Evolutionary conservation across 371 early-diverging fungal genomes (phyloP), one percentile per base, ranked within the genome.

Genomic region (Mucor mucedo): DNA sequence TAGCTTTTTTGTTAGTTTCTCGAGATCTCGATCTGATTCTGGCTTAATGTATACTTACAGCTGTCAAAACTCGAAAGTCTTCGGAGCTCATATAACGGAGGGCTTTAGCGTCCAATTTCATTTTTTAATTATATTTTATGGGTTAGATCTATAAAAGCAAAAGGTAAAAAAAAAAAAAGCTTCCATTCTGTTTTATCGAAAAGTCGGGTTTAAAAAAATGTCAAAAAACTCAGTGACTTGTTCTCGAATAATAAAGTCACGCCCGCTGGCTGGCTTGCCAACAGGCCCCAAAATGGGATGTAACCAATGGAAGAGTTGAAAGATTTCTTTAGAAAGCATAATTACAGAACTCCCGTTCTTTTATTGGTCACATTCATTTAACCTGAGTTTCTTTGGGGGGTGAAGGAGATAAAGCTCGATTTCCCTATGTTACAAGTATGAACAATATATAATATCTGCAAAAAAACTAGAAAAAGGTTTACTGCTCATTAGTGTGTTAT

Each of bases 61-160:
- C 97, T 10, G 95, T 95, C 52, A 98, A 83, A 50, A 98, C 96
- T 65, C 99, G 86, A 80, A 96, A 98, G 68, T 97, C 96, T 59
- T 98, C 98, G 35, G 76, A 67, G 67, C 91, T 84, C 89, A 98
- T 88, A 79, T 98, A 98, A 52, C 98, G 89, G 56, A 98, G 78
- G 29, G 91, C 90, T 79, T 95, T 97, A 44, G 93, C 90, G 73
- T 98, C 95, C 45, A 98, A 86, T 76, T 94, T 98, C 99, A 98
- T 98, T 39, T 49, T 68, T 28, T 50, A 1, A 52, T 11, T 52
- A 58, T 71, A 67, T 64, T 60, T 45, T 21, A 21, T 21, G 21
- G 21, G 21, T 39, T 13, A 47, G 47, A 47, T 47, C 47, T 47
- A 5, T 35, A 35, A 8, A 35, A 35, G 35, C 6, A 35, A 8